Evolutionary conservation across 1,284 basidiomycete genomes (phyloP), one percentile per base, ranked within the genome.

Genomic region (Naganishia albida): DNA sequence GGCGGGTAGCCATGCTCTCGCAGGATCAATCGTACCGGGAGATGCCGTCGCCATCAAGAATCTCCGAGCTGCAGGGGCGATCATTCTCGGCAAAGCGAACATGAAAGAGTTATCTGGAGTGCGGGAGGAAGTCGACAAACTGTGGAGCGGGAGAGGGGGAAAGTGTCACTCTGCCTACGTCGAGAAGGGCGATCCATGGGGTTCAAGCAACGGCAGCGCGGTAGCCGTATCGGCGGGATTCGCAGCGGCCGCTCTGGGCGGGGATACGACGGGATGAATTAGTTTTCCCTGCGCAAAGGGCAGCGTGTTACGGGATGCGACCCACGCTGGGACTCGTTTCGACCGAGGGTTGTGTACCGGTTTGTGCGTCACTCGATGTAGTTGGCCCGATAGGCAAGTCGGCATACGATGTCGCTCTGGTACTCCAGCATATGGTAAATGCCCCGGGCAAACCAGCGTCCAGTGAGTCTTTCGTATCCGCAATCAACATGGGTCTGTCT

Each of bases 1-100:
- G 8, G 62, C 62, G 23, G 52, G 62, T 23, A 55, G 52, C 53
- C 49, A 55, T 43, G 62, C 62, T 23, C 34, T 56, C 46, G 13
- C 23, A 20, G 48, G 55, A 7, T 54, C 62, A 18, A 25, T 64
- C 1, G 64, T 65, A 10, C 51, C 57, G 7, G 23, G 59, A 10
- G 64, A 68, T 30, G 63, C 67, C 4, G 50, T 44, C 1, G 64
- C 63, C 25, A 57, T 52, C 3, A 42, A 46, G 20, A 65, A 57
- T 20, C 46, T 74, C 1, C 49, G 70, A 26, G 50, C 57, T 26
- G 69, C 69, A 53, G 73, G 73, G 26, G 70, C 71, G 13, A 71
- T 75, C 66, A 65, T 73, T 6, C 68, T 75, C 46, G 74, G 72
- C 53, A 75, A 75, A 67, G 70, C 75, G 49, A 72, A 73, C 20